A percentile compares a stretch with the other conserved stretches of the same genome.
These are phyloP conservation scores for Yamadazyma atlantica DNA, from an alignment of 1,139 yeast genomes.

Conservation along the genomic window DNA sequence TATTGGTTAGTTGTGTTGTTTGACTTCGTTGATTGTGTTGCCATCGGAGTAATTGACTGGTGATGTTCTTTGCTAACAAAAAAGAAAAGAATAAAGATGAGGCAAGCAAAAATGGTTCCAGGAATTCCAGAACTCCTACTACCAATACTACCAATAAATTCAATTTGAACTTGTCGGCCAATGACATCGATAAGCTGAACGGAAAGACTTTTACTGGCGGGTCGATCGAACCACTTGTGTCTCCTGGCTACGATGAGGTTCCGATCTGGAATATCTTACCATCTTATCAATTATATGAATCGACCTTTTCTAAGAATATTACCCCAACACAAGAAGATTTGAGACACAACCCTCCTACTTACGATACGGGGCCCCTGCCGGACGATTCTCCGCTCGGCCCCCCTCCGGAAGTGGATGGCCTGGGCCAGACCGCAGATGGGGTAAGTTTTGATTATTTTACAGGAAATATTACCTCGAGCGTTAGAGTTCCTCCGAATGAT, in stretches of 20 bases:
- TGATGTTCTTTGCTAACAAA: slow-evolving; percentile 2
- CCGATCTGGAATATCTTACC: slow-evolving; percentile 39
- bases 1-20: too few species aligned
- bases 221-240: slow-evolving; percentile 12
- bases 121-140: background rate
- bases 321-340: slow-evolving; percentile 35
- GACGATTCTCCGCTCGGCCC: too few species aligned
- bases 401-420: slow-evolving; percentile 1
- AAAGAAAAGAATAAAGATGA: slow-evolving; percentile 2
- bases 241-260: slow-evolving; percentile 17
- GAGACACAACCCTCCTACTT: slow-evolving; percentile 35
- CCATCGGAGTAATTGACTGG: too few species aligned
- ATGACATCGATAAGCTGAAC: background rate
- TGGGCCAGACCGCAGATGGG: background rate
- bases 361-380: slow-evolving; percentile 19
- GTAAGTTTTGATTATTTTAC: slow-evolving; percentile 6
- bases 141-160: slow-evolving; percentile 3
- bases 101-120: background rate
- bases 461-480: slow-evolving; percentile 18
- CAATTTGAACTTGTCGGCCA: slow-evolving; percentile 5
- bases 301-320: slow-evolving; percentile 37
- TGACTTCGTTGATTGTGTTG: too few species aligned
- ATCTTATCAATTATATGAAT: slow-evolving; percentile 42
- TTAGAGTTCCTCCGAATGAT: slow-evolving; percentile 19
- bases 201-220: background rate